phyloP scores from a whole-genome alignment of 352 stramenopile species.

The Globisporangium alternatum region DNA sequence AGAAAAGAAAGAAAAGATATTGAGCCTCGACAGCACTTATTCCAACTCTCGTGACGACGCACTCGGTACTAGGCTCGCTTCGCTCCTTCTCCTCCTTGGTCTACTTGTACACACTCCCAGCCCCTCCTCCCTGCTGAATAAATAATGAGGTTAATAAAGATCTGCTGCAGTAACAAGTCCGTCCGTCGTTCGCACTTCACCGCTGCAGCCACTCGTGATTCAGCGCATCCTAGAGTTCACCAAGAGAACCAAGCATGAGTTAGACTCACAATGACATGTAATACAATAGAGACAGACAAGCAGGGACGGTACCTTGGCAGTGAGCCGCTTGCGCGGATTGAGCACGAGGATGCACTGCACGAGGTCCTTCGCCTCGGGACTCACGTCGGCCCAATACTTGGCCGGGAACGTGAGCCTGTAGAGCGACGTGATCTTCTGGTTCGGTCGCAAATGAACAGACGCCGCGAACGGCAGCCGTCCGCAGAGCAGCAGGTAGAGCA shows the following conservation, averaged over 20 bases:
- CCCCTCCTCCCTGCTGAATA: neutral
- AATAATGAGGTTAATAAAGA: slow-evolving; percentile 8
- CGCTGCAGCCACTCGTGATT: slow-evolving; percentile 47
- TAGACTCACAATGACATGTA: neutral
- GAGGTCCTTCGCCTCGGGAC: slow-evolving; percentile 53
- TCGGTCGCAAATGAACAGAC: slow-evolving; percentile 51
- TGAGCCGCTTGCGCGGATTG: slow-evolving; percentile 47
- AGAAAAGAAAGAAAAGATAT: neutral
- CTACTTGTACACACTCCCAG: neutral
- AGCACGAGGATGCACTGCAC: slow-evolving; percentile 59
- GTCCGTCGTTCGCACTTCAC: neutral
- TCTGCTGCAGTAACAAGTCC: neutral
- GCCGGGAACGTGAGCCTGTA: slow-evolving; percentile 70
- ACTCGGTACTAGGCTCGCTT: neutral
- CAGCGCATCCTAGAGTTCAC: slow-evolving; percentile 31
- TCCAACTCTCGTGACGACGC: neutral
- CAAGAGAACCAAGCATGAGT: neutral
- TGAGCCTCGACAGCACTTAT: neutral
- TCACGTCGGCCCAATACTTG: slow-evolving; percentile 76
- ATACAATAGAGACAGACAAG: neutral
- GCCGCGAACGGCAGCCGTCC: slow-evolving; percentile 86
- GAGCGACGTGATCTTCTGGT: slow-evolving; percentile 58
- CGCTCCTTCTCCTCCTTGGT: neutral
- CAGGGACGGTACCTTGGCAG: slow-evolving; percentile 18
- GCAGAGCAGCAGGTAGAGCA: slow-evolving; percentile 96